A percentile compares a stretch with the other conserved stretches of the same genome.
Evolutionary conservation across 139 green algal genomes (phyloP).

Genomic region (Coccomyxa sp.): DNA sequence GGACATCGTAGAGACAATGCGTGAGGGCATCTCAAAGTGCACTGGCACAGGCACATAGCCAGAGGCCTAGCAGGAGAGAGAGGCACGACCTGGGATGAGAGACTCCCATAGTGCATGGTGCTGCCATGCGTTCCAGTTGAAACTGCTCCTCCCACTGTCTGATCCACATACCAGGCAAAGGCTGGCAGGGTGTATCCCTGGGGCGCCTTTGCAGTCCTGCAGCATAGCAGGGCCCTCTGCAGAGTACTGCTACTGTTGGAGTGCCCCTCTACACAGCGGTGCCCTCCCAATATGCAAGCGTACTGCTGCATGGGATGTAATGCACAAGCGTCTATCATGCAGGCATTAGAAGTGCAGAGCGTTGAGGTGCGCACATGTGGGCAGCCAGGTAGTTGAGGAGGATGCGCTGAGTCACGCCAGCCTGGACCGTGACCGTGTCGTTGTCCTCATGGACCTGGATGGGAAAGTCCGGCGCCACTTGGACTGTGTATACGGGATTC

Average conservation of each 20-base stretch:
- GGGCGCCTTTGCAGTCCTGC: conserved; percentile 18
- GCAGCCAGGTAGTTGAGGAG: conserved; percentile 79
- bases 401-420: conserved; percentile 57
- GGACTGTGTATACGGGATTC: conserved; percentile 13
- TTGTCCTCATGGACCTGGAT: conserved; percentile 51
- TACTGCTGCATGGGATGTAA: not conserved
- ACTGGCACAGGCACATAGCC: no score
- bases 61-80: no score
- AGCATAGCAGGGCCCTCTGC: not conserved
- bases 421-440: conserved; percentile 61
- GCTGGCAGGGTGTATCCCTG: conserved; percentile 66
- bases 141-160: conserved; percentile 81
- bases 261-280: not conserved
- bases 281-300: not conserved
- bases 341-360: not conserved
- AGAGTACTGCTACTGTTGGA: not conserved
- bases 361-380: conserved; percentile 54
- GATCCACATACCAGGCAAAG: conserved; percentile 79
- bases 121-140: conserved; percentile 78
- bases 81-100: conserved; percentile 62
- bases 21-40: no score
- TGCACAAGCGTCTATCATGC: not conserved
- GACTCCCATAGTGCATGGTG: conserved; percentile 48
- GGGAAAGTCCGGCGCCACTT: conserved; percentile 24
- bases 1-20: no score